Conservation (phyloP, 768 basidiomycete genomes). For the Coprinopsis cinerea region DNA sequence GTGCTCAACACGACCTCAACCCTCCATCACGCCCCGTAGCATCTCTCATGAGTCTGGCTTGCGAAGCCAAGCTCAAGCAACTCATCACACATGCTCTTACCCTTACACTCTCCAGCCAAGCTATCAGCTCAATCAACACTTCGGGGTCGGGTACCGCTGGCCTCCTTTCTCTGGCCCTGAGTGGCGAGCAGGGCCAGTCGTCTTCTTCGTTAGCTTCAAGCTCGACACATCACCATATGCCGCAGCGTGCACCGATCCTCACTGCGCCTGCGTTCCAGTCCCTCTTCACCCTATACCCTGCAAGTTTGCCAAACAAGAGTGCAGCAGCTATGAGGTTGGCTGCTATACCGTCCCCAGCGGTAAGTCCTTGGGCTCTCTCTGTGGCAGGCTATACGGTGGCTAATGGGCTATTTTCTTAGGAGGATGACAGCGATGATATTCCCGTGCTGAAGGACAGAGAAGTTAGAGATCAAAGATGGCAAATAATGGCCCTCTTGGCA, state of each 20-base stretch:
- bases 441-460: conserved; percentile 56
- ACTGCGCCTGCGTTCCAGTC: conserved; percentile 70
- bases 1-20: conserved; percentile 66
- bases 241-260: conserved; percentile 41
- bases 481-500: conserved; percentile 67
- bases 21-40: conserved; percentile 59
- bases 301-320: conserved; percentile 72
- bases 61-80: conserved; percentile 81
- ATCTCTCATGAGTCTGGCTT: conserved; percentile 68
- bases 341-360: conserved; percentile 23
- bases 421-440: conserved; percentile 48
- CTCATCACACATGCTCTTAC: conserved; percentile 77
- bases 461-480: conserved; percentile 67
- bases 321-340: conserved; percentile 72
- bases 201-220: conserved; percentile 14
- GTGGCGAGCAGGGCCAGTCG: conserved; percentile 19
- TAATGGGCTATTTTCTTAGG: conserved; percentile 25
- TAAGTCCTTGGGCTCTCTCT: conserved; percentile 12
- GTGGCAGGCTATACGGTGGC: neutral
- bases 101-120: conserved; percentile 68
- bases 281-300: conserved; percentile 70
- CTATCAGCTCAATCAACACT: conserved; percentile 69
- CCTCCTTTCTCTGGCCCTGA: conserved; percentile 16
- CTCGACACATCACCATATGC: conserved; percentile 23
- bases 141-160: conserved; percentile 17